Percentiles rank a stretch among this genome's conserved stretches.
phyloP scores from a whole-genome alignment of 2,329 filamentous ascomycete genomes.

The Tolypocladium guangdongense region DNA sequence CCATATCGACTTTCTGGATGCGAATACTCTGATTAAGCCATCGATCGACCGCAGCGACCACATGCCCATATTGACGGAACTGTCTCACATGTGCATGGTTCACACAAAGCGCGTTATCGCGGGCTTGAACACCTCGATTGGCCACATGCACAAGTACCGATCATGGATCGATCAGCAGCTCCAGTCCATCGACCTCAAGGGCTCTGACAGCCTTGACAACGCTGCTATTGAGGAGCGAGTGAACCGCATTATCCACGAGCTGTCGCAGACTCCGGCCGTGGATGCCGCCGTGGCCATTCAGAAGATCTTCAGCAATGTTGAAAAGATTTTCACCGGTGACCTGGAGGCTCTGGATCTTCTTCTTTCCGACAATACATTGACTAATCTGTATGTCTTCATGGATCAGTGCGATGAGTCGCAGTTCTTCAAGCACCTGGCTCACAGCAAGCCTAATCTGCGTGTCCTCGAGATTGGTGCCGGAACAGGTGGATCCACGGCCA shows the following conservation, averaged over 20 bases:
- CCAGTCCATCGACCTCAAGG: background rate
- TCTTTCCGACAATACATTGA: background rate
- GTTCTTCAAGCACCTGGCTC: constrained; percentile 7
- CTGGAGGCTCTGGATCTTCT: background rate
- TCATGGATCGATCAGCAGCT: background rate
- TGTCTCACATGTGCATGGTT: background rate
- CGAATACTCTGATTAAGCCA: background rate
- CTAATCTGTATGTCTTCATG: background rate
- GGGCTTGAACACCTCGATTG: background rate
- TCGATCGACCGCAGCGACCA: background rate
- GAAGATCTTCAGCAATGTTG: background rate
- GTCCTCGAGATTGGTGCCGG: constrained; percentile 30
- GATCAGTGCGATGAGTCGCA: background rate
- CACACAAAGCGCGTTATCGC: background rate
- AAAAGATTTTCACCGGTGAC: background rate
- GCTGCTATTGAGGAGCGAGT: background rate
- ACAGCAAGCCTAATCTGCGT: constrained; percentile 15
- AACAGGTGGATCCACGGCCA: constrained; percentile 13
- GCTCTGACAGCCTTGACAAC: background rate
- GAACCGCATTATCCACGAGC: background rate
- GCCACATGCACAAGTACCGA: background rate
- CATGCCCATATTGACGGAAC: background rate
- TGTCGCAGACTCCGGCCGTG: background rate
- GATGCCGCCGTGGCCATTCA: background rate
- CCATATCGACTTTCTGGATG: background rate